Evolutionary conservation across 1,284 basidiomycete genomes (phyloP), one percentile per base, ranked within the genome.

Genomic region (Cerioporus squamosus): DNA sequence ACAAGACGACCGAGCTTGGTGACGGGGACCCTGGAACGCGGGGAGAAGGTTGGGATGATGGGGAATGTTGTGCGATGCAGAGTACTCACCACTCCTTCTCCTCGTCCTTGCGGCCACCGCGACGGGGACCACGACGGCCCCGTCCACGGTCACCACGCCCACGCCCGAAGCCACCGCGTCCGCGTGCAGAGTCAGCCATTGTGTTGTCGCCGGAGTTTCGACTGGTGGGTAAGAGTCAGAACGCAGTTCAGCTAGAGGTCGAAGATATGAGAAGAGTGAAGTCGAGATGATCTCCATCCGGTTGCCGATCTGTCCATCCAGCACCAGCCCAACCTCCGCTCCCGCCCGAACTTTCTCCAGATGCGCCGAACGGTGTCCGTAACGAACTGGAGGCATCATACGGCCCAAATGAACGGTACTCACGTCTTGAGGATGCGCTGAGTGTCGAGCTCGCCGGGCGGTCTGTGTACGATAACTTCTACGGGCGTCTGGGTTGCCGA

Each of bases 1-100:
- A 98, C 97, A 72, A 99, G 89, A 79, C 97, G 96, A 65, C 97
- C 97, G 70, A 99, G 93, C 79, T 98, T 98, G 78, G 97, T 99
- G 78, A 99, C 97, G 72, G 97, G 97, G 66, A 92, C 90, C 95
- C 95, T 95, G 33, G 29, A 50, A 33, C 15, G 33, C 33, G 8
- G 5, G 33, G 8, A 17, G 55, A 36, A 23, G 29, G 38, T 61
- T 23, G 44, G 44, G 18, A 43, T 15, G 54, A 17, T n/a, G 42
- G 7, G 38, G 9, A 43, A 4, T 17, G 31, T 18, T 40, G 29
- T n/a, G 22, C 15, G 6, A 33, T 48, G 17, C 23, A 40, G 5
- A 20, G 10, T 56, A 82, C 91, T 75, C 75, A 96, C 96, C 96
- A 98, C 81, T 98, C 96, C 86, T 98, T 98, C 82, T 98, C 97